These are phyloP conservation scores for Thalassia testudinum DNA, from an alignment of 116 monocot genomes.

Conservation along the genomic window DNA sequence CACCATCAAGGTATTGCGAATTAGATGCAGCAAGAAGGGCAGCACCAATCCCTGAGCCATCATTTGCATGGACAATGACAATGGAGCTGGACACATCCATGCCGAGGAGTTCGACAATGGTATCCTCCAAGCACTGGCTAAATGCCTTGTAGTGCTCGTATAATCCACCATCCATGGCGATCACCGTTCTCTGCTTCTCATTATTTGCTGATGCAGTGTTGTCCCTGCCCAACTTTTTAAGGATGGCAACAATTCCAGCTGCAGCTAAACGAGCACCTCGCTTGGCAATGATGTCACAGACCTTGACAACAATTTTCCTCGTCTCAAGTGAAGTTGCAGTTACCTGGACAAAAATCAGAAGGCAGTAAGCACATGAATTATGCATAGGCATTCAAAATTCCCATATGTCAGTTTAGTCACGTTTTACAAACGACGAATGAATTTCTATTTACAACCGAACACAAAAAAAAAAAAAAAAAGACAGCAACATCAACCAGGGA, in stretches of 20 bases:
- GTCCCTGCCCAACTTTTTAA: conserved; percentile 71
- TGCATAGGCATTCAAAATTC: too few species aligned
- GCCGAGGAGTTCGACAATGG: conserved; percentile 56
- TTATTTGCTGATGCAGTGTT: conserved; percentile 1
- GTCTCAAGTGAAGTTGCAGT: conserved; percentile 16
- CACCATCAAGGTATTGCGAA: conserved; percentile 33
- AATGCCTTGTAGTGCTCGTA: conserved; percentile 66
- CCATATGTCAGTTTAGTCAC: too few species aligned
- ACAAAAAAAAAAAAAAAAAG: too few species aligned
- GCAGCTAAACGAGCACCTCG: conserved; percentile 74
- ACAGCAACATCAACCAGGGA: too few species aligned
- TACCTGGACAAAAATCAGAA: too few species aligned
- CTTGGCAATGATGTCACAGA: conserved; percentile 72
- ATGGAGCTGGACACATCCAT: conserved; percentile 29
- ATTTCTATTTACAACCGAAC: too few species aligned
- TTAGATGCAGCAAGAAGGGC: conserved; percentile 81
- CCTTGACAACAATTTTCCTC: conserved; percentile 39
- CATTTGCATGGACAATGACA: conserved; percentile 40
- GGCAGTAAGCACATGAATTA: too few species aligned
- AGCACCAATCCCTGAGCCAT: conserved; percentile 87
- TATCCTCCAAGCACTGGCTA: conserved; percentile 36
- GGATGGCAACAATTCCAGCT: conserved; percentile 68
- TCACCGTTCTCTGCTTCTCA: conserved; percentile 28
- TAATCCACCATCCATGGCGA: conserved; percentile 87
- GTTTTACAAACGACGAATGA: too few species aligned